phyloP scores from a whole-genome alignment of 257 asterid genomes.

The Ajuga chamaepitys region DNA sequence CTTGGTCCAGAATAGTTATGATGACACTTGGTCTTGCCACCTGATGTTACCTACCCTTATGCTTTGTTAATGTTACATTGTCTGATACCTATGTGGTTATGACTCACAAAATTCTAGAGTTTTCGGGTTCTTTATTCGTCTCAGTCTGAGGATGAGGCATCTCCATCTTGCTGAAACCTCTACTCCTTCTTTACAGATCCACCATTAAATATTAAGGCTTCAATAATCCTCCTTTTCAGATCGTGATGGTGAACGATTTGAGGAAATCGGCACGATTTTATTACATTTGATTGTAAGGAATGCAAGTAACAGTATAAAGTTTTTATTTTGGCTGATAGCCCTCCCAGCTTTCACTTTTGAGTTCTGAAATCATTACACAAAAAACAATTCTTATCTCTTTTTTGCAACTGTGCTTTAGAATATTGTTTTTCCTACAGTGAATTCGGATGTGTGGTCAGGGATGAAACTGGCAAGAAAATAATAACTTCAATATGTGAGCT shows the following conservation, averaged over 20 bases:
- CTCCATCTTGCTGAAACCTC: conserved; percentile 8
- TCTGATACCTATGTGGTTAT: background rate
- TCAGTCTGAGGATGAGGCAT: background rate
- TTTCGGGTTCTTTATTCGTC: background rate
- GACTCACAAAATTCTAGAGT: background rate
- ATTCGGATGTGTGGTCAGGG: background rate
- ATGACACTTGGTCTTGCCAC: background rate
- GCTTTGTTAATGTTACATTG: background rate
- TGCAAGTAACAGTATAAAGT: background rate
- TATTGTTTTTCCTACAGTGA: background rate
- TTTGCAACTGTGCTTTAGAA: background rate
- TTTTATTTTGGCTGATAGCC: background rate
- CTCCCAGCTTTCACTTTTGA: background rate
- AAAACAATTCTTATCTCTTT: background rate
- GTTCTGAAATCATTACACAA: background rate
- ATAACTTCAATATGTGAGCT: background rate
- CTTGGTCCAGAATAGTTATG: background rate
- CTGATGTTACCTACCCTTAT: background rate
- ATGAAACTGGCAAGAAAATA: background rate
- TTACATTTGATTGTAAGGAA: background rate
- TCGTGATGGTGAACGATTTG: background rate
- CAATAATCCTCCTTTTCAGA: background rate
- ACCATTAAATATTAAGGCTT: background rate
- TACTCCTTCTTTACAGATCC: background rate
- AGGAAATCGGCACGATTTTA: background rate